These are phyloP conservation scores for Echium plantagineum DNA, from an alignment of 257 asterid genomes.

Conservation along the genomic window DNA sequence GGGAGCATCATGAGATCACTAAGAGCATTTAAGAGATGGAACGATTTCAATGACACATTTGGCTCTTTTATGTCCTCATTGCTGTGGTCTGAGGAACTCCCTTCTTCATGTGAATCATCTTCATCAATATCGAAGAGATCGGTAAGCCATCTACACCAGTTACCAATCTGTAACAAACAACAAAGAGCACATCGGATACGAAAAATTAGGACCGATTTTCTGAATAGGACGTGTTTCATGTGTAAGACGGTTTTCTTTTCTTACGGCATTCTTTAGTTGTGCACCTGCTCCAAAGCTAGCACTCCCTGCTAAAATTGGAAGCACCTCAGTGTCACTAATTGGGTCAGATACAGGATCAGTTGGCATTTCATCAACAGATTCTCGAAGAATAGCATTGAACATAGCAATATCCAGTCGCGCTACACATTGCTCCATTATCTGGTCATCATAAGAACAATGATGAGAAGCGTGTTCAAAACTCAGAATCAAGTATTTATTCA, in stretches of 20 bases:
- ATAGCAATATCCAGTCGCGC: constrained; percentile 76
- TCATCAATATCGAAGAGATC: constrained; percentile 59
- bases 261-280: constrained; percentile 69
- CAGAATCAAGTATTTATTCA: background rate
- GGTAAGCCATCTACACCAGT: constrained; percentile 82
- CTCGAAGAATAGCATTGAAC: constrained; percentile 80
- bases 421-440: constrained; percentile 77
- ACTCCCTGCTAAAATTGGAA: constrained; percentile 71
- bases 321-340: constrained; percentile 61
- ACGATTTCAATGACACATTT: constrained; percentile 40
- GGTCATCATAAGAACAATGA: constrained; percentile 7
- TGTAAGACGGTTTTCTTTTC: constrained; percentile 5
- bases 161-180: constrained; percentile 53
- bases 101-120: constrained; percentile 27
- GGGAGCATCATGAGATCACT: constrained; percentile 98
- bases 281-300: constrained; percentile 89
- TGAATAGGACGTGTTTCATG: background rate
- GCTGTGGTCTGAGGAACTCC: constrained; percentile 16
- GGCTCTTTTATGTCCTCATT: constrained; percentile 23
- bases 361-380: constrained; percentile 68
- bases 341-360: constrained; percentile 89
- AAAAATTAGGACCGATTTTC: background rate
- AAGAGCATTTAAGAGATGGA: constrained; percentile 63
- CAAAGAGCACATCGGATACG: background rate
- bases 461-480: background rate